Percentiles rank a stretch among this genome's conserved stretches.
These are phyloP conservation scores for Moesziomyces aphidis DNA, from an alignment of 1,284 basidiomycete species.

Conservation along the genomic window DNA sequence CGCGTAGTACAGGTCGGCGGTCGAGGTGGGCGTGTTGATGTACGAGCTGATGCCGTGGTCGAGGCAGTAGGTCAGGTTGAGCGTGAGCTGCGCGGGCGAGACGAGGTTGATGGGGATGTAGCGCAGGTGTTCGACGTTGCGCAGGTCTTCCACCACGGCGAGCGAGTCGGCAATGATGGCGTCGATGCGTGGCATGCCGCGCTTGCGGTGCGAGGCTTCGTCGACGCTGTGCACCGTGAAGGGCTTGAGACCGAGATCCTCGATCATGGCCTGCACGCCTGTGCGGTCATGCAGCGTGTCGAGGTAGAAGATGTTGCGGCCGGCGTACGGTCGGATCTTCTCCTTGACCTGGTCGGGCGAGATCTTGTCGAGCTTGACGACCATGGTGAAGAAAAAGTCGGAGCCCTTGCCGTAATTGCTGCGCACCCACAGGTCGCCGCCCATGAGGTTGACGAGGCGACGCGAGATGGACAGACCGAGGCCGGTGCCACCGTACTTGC, in stretches of 20 bases:
- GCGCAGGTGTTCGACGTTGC: slow-evolving; percentile 92
- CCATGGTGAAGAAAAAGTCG: slow-evolving; percentile 96
- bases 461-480: slow-evolving; percentile 80
- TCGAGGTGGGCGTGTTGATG: slow-evolving; percentile 87
- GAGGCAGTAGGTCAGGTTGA: slow-evolving; percentile 74
- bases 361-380: slow-evolving; percentile 65
- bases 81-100: slow-evolving; percentile 70
- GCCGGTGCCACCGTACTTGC: slow-evolving; percentile 96
- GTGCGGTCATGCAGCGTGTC: slow-evolving; percentile 84
- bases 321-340: slow-evolving; percentile 64
- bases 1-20: slow-evolving; percentile 90
- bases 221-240: slow-evolving; percentile 81
- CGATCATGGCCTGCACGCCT: slow-evolving; percentile 81
- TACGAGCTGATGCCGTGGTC: slow-evolving; percentile 91
- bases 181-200: slow-evolving; percentile 88
- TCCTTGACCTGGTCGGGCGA: slow-evolving; percentile 58
- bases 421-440: slow-evolving; percentile 98
- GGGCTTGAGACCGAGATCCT: slow-evolving; percentile 83
- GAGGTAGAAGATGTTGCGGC: slow-evolving; percentile 79
- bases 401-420: slow-evolving; percentile 87
- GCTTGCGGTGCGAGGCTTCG: slow-evolving; percentile 79
- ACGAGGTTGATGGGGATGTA: slow-evolving; percentile 98
- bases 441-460: slow-evolving; percentile 95
- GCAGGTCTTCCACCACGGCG: slow-evolving; percentile 83
- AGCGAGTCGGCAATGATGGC: slow-evolving; percentile 94